These are phyloP conservation scores for Nemania sp. DNA, from an alignment of 2,329 filamentous ascomycete species.

Conservation along the genomic window DNA sequence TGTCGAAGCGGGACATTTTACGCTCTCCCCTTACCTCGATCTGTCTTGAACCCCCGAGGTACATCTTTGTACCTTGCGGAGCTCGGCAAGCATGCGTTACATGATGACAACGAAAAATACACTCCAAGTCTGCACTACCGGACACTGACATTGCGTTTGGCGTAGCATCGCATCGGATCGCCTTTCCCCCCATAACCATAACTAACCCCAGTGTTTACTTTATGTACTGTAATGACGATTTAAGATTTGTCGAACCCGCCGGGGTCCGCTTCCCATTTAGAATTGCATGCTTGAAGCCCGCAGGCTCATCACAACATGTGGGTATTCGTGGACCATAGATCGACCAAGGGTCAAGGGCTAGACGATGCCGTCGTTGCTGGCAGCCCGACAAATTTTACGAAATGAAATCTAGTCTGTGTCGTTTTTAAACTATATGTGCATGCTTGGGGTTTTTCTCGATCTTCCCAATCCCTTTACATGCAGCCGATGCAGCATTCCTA, in stretches of 20 bases:
- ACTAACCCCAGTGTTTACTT: background rate
- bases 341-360: conserved; percentile 9
- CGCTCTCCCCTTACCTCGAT: background rate
- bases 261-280: conserved; percentile 25
- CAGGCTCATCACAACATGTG: conserved; percentile 26
- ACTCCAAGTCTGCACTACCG: conserved; percentile 13
- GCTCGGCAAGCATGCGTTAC: conserved; percentile 38
- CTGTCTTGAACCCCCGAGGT: conserved; percentile 27
- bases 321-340: conserved; percentile 16
- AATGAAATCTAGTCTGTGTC: background rate
- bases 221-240: background rate
- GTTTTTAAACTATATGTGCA: background rate
- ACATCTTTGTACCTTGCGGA: conserved; percentile 40
- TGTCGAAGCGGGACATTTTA: conserved; percentile 11
- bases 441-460: background rate
- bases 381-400: conserved; percentile 26
- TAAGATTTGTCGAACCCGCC: conserved; percentile 3
- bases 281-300: conserved; percentile 19
- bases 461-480: background rate
- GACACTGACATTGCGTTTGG: conserved; percentile 1
- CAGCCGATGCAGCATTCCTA: conserved; percentile 11
- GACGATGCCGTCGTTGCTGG: conserved; percentile 16
- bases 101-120: conserved; percentile 31
- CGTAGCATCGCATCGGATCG: conserved; percentile 18
- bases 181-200: conserved; percentile 2